Evolutionary conservation across 148 eudicot genomes (phyloP), one percentile per base, ranked within the genome.

Genomic region (Cornus controversa): DNA sequence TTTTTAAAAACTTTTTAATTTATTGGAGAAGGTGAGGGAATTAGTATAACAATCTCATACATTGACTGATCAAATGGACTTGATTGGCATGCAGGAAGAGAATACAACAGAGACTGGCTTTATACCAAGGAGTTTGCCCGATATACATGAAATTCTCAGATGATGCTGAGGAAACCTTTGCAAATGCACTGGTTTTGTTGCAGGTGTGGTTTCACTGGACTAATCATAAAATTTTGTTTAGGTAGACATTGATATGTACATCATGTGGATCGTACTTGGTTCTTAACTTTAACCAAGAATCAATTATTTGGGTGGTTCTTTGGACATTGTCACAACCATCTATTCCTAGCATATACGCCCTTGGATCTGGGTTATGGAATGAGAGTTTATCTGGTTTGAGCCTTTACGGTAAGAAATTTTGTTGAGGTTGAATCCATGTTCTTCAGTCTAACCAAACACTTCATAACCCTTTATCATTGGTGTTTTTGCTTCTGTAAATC

Each of bases 111-210:
- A 85, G 93, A 70, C 86, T 94, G 87, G 98, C 98, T 54, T 82
- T 92, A 69, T 94, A 94, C 84, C 98, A 94, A 80, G 98, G 98
- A 28, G 97, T 94, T 68, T 91, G 97, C 81, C 95, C 97, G 77
- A 84, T 94, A 78, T 80, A 87, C 85, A 85, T 94, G 78, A 80
- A 91, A 70, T 94, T 94, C 85, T 91, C 91, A 13, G 87, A 84
- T 63, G 93, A 92, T 85, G 95, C 98, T 23, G 97, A 94, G 79
- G 92, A 88, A 73, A 91, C 95, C 27, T 92, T 94, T 82, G 76
- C 86, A 72, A 84, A 89, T 54, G 92, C 97, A 42, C 76, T 91
- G 69, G 71, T 76, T 67, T 50, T 88, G 67, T 83, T 94, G 82
- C 82, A 90, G 90, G 97, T 92, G 71, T 79, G 85, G 64, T 77